phyloP scores from a whole-genome alignment of 2,329 filamentous ascomycete genomes.

The Fonsecaea multimorphosa region DNA sequence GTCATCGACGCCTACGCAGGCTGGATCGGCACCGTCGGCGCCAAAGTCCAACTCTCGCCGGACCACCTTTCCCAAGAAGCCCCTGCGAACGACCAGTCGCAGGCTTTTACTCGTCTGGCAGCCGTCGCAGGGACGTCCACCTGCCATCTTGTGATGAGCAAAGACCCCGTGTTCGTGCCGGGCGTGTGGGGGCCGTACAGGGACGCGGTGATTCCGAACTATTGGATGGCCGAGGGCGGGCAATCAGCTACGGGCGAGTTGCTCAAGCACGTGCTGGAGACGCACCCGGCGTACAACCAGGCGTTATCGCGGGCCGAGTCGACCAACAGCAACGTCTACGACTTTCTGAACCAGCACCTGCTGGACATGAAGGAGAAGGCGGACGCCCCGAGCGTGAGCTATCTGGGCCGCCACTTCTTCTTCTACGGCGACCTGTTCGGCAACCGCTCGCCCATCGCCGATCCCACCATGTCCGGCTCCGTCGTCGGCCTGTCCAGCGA shows the following conservation, averaged over 20 bases:
- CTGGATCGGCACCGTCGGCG: slow-evolving; percentile 98
- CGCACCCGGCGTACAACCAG: slow-evolving; percentile 86
- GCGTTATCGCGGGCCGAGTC: slow-evolving; percentile 79
- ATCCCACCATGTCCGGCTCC: slow-evolving; percentile 89
- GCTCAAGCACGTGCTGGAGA: slow-evolving; percentile 91
- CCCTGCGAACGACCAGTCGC: slow-evolving; percentile 82
- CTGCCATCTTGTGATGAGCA: slow-evolving; percentile 95
- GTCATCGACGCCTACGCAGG: slow-evolving; percentile 98
- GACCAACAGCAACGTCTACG: slow-evolving; percentile 88
- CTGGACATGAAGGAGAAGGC: slow-evolving; percentile 73
- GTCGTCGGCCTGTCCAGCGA: slow-evolving; percentile 87
- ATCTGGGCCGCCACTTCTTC: slow-evolving; percentile 92
- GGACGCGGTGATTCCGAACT: slow-evolving; percentile 87
- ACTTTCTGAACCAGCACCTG: slow-evolving; percentile 89
- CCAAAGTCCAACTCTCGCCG: slow-evolving; percentile 78
- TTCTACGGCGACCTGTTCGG: slow-evolving; percentile 98
- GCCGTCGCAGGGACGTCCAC: slow-evolving; percentile 96
- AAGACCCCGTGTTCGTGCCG: slow-evolving; percentile 87
- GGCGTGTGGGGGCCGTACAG: slow-evolving; percentile 98
- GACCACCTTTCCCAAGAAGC: slow-evolving; percentile 71
- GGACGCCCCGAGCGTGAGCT: slow-evolving; percentile 77
- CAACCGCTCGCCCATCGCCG: slow-evolving; percentile 91
- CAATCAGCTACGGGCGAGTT: slow-evolving; percentile 96
- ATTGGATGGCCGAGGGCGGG: slow-evolving; percentile 97
- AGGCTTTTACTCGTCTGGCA: slow-evolving; percentile 90